A percentile compares a stretch with the other conserved stretches of the same genome.
Conservation (phyloP, 306 rosid species). For the Quercus ilex region DNA sequence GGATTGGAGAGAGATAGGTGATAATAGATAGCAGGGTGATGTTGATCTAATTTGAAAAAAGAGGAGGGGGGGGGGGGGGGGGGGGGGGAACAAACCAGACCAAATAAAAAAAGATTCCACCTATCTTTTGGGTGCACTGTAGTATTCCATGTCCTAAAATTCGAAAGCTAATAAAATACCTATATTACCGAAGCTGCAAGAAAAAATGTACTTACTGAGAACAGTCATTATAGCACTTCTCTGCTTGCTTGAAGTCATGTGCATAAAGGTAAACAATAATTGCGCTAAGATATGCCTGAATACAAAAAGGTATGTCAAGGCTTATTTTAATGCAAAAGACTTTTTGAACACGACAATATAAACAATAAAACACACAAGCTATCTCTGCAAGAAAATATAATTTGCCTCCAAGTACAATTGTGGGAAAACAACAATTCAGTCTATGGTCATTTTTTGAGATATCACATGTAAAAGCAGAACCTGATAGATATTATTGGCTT, state of each 20-base stretch:
- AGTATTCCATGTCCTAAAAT: background rate
- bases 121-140: background rate
- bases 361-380: background rate
- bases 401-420: background rate
- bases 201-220: slow-evolving; percentile 64
- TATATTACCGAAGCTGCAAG: background rate
- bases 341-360: background rate
- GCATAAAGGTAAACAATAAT: slow-evolving; percentile 80
- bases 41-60: no score
- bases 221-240: slow-evolving; percentile 91
- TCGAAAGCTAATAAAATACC: background rate
- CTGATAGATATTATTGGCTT: background rate
- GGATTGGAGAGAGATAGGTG: background rate
- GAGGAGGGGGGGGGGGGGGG: no score
- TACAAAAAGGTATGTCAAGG: slow-evolving; percentile 14
- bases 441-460: background rate
- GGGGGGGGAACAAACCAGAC: background rate
- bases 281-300: slow-evolving; percentile 92
- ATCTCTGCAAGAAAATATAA: background rate
- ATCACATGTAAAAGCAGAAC: background rate
- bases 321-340: background rate
- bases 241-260: slow-evolving; percentile 86
- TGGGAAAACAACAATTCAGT: background rate
- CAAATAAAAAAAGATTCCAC: background rate
- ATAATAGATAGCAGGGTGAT: background rate